Conservation (phyloP, 768 basidiomycete species). For the Tulasnella sp. region DNA sequence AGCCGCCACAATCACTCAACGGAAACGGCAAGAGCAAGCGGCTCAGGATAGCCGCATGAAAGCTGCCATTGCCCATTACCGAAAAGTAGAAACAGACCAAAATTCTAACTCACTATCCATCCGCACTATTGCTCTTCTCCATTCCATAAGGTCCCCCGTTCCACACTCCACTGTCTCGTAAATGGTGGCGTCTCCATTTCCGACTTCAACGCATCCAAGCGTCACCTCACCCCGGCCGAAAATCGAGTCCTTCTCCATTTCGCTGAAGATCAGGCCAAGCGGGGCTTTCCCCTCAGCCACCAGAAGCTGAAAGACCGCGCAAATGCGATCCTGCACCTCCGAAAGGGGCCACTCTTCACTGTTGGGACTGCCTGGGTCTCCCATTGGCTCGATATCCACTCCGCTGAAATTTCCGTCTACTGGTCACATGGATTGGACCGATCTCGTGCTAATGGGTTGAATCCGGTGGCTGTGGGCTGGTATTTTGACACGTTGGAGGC, state of each 20-base stretch:
- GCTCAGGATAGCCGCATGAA: constrained; percentile 1
- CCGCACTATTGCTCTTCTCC: neutral
- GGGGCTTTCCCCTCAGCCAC: constrained; percentile 42
- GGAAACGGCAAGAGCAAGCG: no score
- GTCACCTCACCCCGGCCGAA: constrained; percentile 39
- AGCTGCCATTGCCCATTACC: neutral
- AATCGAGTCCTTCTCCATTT: constrained; percentile 23
- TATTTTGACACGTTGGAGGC: no score
- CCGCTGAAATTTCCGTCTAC: no score
- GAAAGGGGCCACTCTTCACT: neutral
- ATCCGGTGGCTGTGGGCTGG: no score
- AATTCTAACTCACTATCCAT: neutral
- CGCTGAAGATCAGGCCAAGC: constrained; percentile 32
- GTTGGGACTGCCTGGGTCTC: constrained; percentile 28
- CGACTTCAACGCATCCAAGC: constrained; percentile 36
- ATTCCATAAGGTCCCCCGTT: neutral
- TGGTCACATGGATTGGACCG: no score
- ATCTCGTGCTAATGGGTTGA: no score
- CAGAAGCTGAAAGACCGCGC: constrained; percentile 39
- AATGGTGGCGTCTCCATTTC: constrained; percentile 21
- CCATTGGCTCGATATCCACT: neutral
- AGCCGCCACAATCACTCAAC: no score
- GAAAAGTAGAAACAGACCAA: neutral
- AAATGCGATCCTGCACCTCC: constrained; percentile 33
- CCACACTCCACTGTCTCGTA: neutral